These are phyloP conservation scores for Pseudogymnoascus sp. DNA, from an alignment of 2,329 filamentous ascomycete species.

Conservation along the genomic window DNA sequence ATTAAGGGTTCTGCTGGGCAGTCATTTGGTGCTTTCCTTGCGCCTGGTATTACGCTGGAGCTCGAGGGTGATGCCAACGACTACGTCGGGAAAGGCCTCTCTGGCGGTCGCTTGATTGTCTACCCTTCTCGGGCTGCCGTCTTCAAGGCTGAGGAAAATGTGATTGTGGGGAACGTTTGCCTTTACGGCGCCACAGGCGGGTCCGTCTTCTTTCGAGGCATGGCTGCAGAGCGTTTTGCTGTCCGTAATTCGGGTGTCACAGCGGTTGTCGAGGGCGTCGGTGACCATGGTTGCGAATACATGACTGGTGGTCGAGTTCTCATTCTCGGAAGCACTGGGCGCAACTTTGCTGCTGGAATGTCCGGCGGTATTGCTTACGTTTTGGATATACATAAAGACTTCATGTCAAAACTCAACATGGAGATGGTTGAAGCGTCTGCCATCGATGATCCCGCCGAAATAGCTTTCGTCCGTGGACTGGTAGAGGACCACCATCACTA, in stretches of 20 bases:
- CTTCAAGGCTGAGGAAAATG: slow-evolving; percentile 94
- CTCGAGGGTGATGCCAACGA: slow-evolving; percentile 95
- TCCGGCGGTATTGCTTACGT: slow-evolving; percentile 95
- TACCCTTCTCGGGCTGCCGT: slow-evolving; percentile 85
- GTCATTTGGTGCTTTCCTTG: slow-evolving; percentile 90
- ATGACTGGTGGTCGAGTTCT: slow-evolving; percentile 94
- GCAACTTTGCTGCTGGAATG: slow-evolving; percentile 98
- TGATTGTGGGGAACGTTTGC: slow-evolving; percentile 88
- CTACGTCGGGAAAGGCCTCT: slow-evolving; percentile 93
- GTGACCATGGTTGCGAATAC: slow-evolving; percentile 96
- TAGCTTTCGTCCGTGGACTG: slow-evolving; percentile 80
- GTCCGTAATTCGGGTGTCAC: slow-evolving; percentile 94
- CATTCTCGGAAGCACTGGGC: slow-evolving; percentile 78
- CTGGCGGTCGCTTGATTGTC: slow-evolving; percentile 84
- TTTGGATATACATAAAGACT: slow-evolving; percentile 81
- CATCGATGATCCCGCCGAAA: slow-evolving; percentile 77
- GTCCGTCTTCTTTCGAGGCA: slow-evolving; percentile 92
- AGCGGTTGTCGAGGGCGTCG: slow-evolving; percentile 91
- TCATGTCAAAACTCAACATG: slow-evolving; percentile 86
- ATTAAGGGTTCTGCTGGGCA: slow-evolving; percentile 95
- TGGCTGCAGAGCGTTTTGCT: slow-evolving; percentile 91
- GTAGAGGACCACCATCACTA: slow-evolving; percentile 98
- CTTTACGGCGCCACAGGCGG: slow-evolving; percentile 88
- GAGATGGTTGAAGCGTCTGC: slow-evolving; percentile 92
- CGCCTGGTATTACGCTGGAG: slow-evolving; percentile 87